Evolutionary conservation across 2,329 filamentous ascomycete genomes (phyloP), one percentile per base, ranked within the genome.

Genomic region (Colletotrichum viniferum): DNA sequence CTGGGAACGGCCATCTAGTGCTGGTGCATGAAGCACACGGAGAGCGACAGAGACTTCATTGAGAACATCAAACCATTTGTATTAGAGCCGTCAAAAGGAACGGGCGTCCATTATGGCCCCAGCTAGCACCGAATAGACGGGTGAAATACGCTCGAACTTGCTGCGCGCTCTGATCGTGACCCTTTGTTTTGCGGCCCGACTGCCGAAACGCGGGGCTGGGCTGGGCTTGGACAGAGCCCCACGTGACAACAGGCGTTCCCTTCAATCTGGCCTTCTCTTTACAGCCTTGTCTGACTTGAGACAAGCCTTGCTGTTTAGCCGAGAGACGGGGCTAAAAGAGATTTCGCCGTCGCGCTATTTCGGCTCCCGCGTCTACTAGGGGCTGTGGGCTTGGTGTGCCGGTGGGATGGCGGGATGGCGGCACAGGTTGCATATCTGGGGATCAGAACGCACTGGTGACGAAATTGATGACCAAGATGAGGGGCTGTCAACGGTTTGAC

Each of bases 61-160:
- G 63, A 75, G 63, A 75, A 68, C 7, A 63, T 75, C 7, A 75
- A 73, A 16, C 69, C 73, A 16, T 68, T 75, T 64, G 69, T 73
- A 8, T 30, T 75, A 26, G 63, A 75, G n/a, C 63, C 69, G 4
- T 48, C 68, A 3, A 64, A 75, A 16, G 43, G 34, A 7, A n/a
- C 34, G 5, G 21, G 28, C 14, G 14, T 24, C 14, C 7, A 24
- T 2, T 24, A 52, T 14, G 18, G 30, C 4, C 21, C 30, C 26
- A 14, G 38, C 28, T 73, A 73, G 43, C 32, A 66, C n/a, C 13
- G 4, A 24, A 28, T 34, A 38, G 18, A 62, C 10, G 3, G 7
- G 9, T 13, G 43, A 13, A 4, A n/a, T 4, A 28, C 56, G 30
- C 8, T 7, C 16, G 5, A 21, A 6, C 52, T 7, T 21, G 43